These are phyloP conservation scores for Epichloe sibirici DNA, from an alignment of 2,329 filamentous ascomycete species.

Conservation along the genomic window DNA sequence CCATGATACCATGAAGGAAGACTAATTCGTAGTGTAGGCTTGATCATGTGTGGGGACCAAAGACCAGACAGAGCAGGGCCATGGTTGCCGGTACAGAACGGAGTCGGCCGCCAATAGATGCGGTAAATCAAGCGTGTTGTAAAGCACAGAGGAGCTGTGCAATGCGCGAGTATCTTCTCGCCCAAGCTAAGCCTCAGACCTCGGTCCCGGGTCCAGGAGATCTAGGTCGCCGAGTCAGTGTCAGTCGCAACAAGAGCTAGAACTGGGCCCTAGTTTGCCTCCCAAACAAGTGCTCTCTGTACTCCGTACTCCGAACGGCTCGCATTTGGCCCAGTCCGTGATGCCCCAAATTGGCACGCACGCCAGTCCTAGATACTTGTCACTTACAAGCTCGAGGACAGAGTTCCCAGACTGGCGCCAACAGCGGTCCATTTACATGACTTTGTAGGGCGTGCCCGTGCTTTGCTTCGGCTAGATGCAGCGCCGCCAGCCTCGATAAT, in stretches of 20 bases:
- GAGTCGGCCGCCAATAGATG: neutral
- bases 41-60: neutral
- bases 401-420: neutral
- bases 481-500: neutral
- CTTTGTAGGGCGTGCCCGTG: neutral
- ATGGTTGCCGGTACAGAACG: neutral
- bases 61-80: neutral
- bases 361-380: no score
- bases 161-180: neutral
- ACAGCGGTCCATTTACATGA: neutral
- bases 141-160: neutral
- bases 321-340: no score
- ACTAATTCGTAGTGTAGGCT: neutral
- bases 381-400: neutral
- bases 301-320: no score
- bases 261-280: neutral
- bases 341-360: no score
- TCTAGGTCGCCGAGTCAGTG: neutral
- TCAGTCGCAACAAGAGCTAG: neutral
- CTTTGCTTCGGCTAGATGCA: conserved; percentile 2
- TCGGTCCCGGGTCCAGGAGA: neutral
- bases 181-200: neutral
- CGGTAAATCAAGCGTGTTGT: neutral
- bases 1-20: neutral
- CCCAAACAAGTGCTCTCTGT: no score